Evolutionary conservation across 2,329 filamentous ascomycete genomes (phyloP).

Genomic region (Colletotrichum lini): DNA sequence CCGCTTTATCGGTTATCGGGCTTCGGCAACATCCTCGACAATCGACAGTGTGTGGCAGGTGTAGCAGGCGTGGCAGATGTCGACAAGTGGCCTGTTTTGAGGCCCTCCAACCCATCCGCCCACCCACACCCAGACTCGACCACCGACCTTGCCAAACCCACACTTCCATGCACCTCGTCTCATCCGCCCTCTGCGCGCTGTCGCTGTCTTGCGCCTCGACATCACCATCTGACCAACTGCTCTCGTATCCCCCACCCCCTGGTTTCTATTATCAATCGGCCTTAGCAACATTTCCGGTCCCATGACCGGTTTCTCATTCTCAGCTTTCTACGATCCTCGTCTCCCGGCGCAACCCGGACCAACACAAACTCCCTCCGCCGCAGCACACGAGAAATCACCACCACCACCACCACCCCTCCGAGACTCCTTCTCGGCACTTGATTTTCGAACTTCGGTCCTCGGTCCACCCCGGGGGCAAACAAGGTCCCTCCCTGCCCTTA

Average conservation of each 20-base stretch:
- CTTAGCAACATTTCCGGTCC: neutral
- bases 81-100: slow-evolving; percentile 7
- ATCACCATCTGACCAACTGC: slow-evolving; percentile 1
- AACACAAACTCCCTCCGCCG: neutral
- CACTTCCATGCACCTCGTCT: neutral
- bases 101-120: slow-evolving; percentile 19
- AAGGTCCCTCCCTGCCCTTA: slow-evolving; percentile 32
- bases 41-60: neutral
- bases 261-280: slow-evolving; percentile 21
- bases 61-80: neutral
- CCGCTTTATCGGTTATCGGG: slow-evolving; percentile 1
- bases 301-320: neutral
- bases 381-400: no score
- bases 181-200: neutral
- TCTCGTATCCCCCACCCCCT: no score
- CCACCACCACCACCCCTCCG: neutral
- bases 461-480: neutral
- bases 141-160: no score
- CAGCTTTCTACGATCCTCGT: neutral
- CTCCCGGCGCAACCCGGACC: slow-evolving; percentile 14
- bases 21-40: no score
- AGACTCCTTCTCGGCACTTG: neutral
- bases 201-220: no score
- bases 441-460: neutral
- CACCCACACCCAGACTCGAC: neutral